Base-by-base conservation (phyloP, 2,329 filamentous ascomycete species). In the Claviceps quebecensis region DNA sequence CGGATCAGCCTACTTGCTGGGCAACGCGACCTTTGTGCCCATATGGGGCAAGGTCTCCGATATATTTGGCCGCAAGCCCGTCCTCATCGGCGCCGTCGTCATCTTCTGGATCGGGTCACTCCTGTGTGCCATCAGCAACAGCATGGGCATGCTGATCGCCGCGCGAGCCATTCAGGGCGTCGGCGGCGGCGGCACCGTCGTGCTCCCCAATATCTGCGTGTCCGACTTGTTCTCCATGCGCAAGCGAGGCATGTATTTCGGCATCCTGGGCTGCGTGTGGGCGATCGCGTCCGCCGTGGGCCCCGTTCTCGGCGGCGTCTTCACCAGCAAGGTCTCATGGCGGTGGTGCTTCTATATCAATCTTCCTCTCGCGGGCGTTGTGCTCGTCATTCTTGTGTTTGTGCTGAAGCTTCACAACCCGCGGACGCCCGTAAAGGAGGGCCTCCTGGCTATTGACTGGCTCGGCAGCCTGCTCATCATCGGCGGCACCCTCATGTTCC, bases 401-500 rank as follows among this genome's bases (percentile, higher is more conserved):
- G 78, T 83, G 56, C 72, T 88, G 23, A 80, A 84, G 61, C 66
- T 87, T 22, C 79, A 86, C 62, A 84, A 81, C 37, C 83, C 84
- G 1, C 73, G 74, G 51, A 87, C 84, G 0, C 75, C 80, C 0
- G 62, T 86, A 11, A 66, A 71, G 49, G 65, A 81, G 48, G 84
- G 84, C 0, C 67, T 87, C 5, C 73, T 76, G 36, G 82, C 83
- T 17, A 72, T 81, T 45, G 78, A 81, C 64, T 81, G 77, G 77
- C 55, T 70, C 0, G 76, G 76, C 38, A 76, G 71, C 52, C 14
- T 75, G 4, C 66, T 76, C 34, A 79, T 94, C 62, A 76, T 90
- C 23, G 85, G 84, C 43, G 87, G 84, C 19, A 90, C 86, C 0
- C 72, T 94, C 19, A 91, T 95, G 86, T 74, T 95, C 56, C 78